phyloP scores from a whole-genome alignment of 2,329 filamentous ascomycete genomes.

The Aspergillus fumigatiaffinis region DNA sequence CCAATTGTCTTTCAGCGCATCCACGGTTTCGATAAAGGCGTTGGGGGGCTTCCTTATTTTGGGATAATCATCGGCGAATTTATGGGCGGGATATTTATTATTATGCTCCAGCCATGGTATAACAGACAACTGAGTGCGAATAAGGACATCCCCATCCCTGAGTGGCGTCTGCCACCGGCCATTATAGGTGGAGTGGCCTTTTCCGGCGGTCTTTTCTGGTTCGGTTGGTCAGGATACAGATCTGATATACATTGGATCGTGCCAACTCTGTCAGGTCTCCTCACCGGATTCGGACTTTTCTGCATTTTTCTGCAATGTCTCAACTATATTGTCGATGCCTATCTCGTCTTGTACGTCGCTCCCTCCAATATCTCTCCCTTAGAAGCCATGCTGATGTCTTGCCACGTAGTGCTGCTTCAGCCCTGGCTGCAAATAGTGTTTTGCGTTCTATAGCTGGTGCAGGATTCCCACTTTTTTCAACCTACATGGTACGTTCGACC shows the following conservation, averaged over 20 bases:
- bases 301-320: conserved; percentile 54
- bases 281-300: conserved; percentile 55
- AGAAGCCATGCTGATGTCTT: not conserved
- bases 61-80: conserved; percentile 74
- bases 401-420: conserved; percentile 41
- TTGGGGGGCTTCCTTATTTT: conserved; percentile 78
- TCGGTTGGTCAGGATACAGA: conserved; percentile 65
- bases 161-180: conserved; percentile 53
- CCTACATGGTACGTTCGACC: conserved; percentile 25
- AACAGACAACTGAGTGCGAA: conserved; percentile 65
- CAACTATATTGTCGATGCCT: conserved; percentile 59
- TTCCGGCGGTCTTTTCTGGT: conserved; percentile 68
- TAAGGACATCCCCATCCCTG: conserved; percentile 53
- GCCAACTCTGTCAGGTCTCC: conserved; percentile 43
- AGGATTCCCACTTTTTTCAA: conserved; percentile 34
- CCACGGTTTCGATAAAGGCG: conserved; percentile 64
- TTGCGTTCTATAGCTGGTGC: conserved; percentile 38
- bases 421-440: conserved; percentile 47
- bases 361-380: not conserved
- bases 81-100: conserved; percentile 61
- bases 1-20: conserved; percentile 43
- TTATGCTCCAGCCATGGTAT: conserved; percentile 64
- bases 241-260: conserved; percentile 38
- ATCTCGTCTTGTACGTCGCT: conserved; percentile 46
- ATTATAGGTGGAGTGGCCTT: conserved; percentile 51